Evolutionary conservation across 805 yeast genomes (phyloP), one percentile per base, ranked within the genome.

Genomic region (Blastobotrys americana): DNA sequence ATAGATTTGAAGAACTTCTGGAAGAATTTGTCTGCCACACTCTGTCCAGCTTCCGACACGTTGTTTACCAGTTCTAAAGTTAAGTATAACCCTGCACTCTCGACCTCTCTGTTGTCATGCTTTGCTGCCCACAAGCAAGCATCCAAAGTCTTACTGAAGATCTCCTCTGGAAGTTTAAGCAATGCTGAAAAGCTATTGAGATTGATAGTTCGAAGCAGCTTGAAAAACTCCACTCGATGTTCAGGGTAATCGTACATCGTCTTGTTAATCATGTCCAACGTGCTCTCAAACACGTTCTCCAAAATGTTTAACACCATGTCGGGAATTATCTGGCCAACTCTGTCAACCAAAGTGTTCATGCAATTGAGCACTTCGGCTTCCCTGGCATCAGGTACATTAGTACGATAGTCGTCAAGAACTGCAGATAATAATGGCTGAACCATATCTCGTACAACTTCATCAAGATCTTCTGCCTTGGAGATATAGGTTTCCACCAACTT

Each of bases 41-140:
- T 78, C 51, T 73, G 72, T 18, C 50, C 50, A 52, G 85, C 70
- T 43, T 74, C 77, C 52, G 88, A 90, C 54, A 93, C 89, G 62
- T 93, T 93, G 54, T 77, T 79, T 48, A 90, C 72, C 50, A 93
- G 71, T 59, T 90, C 97, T 46, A 83, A 72, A 27, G 93, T 85
- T 52, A 93, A 73, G 34, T 82, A 77, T 55, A 93, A 75, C 21
- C 98, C 99, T 44, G 82, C 82, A 51, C 83, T 89, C 65, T 93
- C 98, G 45, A 93, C 97, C 45, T 90, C 97, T 64, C 97, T 80
- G 66, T 93, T 89, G 59, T 89, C 93, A 65, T 93, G 99, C 67
- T 93, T 90, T 65, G 93, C 85, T 0, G 97, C 97, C 99, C 99
- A 93, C 58, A 93, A 72, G 38, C 95, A 89, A 2, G 97, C 95